Conservation (phyloP, 202 grass and related monocot species). For the Elaeis oleifera region DNA sequence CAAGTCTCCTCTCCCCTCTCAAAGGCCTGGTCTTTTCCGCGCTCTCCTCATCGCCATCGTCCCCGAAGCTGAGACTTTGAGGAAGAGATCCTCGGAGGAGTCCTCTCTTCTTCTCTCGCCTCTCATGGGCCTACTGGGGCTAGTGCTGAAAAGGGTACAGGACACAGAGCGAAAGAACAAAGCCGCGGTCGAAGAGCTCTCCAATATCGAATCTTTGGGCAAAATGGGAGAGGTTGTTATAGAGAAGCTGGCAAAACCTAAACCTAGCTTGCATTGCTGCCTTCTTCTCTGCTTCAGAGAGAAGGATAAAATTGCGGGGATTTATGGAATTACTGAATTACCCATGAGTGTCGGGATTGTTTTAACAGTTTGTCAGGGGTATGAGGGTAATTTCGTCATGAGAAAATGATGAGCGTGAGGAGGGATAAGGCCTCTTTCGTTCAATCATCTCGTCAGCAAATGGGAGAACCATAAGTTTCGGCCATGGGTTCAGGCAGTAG, state of each 20-base stretch:
- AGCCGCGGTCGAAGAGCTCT: neutral
- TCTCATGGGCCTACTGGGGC: neutral
- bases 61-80: slow-evolving; percentile 57
- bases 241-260: neutral
- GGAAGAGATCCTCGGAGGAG: slow-evolving; percentile 46
- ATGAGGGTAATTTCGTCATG: no score
- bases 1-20: slow-evolving; percentile 1
- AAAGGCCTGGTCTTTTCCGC: neutral
- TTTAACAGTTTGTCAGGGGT: no score
- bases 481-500: no score
- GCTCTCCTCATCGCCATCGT: slow-evolving; percentile 30
- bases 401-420: no score
- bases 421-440: no score
- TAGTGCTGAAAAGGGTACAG: neutral
- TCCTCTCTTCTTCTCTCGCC: slow-evolving; percentile 11
- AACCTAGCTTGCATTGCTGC: neutral
- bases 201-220: slow-evolving; percentile 1
- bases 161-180: no score
- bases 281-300: no score
- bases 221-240: neutral
- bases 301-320: no score
- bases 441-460: no score
- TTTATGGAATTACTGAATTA: no score
- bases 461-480: no score
- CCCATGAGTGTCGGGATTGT: no score